Conservation (phyloP, 495 filamentous ascomycete genomes). For the Letharia columbiana region DNA sequence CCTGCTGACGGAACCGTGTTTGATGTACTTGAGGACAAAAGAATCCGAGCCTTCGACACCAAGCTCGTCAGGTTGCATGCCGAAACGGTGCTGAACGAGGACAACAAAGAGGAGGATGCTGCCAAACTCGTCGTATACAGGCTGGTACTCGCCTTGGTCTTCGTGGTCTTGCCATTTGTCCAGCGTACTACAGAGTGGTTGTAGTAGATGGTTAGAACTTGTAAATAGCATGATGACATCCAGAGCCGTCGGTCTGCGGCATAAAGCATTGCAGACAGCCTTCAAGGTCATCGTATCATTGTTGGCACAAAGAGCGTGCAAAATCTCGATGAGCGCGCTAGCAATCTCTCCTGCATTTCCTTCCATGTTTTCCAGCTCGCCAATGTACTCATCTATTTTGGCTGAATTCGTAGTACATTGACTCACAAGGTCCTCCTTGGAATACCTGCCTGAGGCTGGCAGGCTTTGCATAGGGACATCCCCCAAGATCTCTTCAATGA, state of each 20-base stretch:
- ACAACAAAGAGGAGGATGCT: slow-evolving; percentile 76
- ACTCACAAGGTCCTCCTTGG: slow-evolving; percentile 64
- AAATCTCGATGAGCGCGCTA: slow-evolving; percentile 73
- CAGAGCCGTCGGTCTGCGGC: slow-evolving; percentile 64
- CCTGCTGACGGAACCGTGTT: slow-evolving; percentile 50
- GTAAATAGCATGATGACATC: slow-evolving; percentile 86
- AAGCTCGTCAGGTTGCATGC: slow-evolving; percentile 59
- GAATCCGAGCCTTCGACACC: slow-evolving; percentile 52
- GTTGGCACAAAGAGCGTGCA: slow-evolving; percentile 64
- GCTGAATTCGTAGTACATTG: slow-evolving; percentile 66
- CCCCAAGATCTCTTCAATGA: slow-evolving; percentile 71
- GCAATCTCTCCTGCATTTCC: slow-evolving; percentile 90
- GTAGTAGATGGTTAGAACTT: slow-evolving; percentile 61
- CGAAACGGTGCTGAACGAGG: slow-evolving; percentile 76
- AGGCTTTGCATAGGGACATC: slow-evolving; percentile 79
- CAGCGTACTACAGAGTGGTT: slow-evolving; percentile 74
- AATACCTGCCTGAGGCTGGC: slow-evolving; percentile 64
- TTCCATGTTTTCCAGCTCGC: slow-evolving; percentile 83
- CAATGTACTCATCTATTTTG: slow-evolving; percentile 62
- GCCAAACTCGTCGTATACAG: slow-evolving; percentile 94
- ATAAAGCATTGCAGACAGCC: slow-evolving; percentile 69
- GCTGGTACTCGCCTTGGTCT: slow-evolving; percentile 89
- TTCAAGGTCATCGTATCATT: slow-evolving; percentile 91
- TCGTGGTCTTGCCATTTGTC: slow-evolving; percentile 92
- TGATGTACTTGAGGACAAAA: slow-evolving; percentile 72